These are phyloP conservation scores for Aspergillus mulundensis DNA, from an alignment of 495 filamentous ascomycete species.

Conservation along the genomic window DNA sequence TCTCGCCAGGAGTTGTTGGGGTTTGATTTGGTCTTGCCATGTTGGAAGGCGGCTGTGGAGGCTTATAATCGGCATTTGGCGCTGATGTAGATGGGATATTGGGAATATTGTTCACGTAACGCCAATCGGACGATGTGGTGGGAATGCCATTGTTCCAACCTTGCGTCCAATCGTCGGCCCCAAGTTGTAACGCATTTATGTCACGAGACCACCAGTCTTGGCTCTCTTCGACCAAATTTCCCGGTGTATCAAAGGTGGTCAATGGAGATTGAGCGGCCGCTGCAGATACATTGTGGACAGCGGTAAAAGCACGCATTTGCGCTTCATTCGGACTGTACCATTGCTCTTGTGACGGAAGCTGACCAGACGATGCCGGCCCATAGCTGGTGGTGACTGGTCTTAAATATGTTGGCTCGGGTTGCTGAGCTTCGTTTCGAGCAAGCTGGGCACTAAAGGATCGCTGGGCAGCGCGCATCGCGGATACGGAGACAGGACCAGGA, in stretches of 20 bases:
- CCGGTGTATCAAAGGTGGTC: constrained; percentile 41
- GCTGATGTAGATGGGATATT: constrained; percentile 10
- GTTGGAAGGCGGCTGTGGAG: constrained; percentile 10
- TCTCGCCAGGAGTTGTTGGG: constrained; percentile 2
- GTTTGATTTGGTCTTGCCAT: constrained; percentile 3
- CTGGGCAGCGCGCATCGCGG: constrained; percentile 22
- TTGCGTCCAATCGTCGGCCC: constrained; percentile 47
- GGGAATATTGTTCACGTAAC: constrained; percentile 5
- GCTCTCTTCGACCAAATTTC: constrained; percentile 49
- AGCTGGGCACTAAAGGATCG: constrained; percentile 20
- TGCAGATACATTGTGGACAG: constrained; percentile 19
- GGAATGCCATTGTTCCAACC: constrained; percentile 16
- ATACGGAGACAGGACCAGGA: constrained; percentile 18
- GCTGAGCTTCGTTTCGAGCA: constrained; percentile 19
- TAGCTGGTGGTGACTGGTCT: constrained; percentile 25
- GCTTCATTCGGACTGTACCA: constrained; percentile 28
- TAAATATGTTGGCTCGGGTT: constrained; percentile 38
- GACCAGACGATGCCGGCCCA: constrained; percentile 17
- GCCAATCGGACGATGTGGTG: constrained; percentile 13
- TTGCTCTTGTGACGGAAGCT: constrained; percentile 13
- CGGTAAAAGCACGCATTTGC: constrained; percentile 12
- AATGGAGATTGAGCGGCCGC: constrained; percentile 30
- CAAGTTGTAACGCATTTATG: constrained; percentile 38
- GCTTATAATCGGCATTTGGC: constrained; percentile 3
- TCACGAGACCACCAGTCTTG: constrained; percentile 59